Evolutionary conservation across 768 basidiomycete species (phyloP).

Genomic region (Rhodocollybia butyracea): DNA sequence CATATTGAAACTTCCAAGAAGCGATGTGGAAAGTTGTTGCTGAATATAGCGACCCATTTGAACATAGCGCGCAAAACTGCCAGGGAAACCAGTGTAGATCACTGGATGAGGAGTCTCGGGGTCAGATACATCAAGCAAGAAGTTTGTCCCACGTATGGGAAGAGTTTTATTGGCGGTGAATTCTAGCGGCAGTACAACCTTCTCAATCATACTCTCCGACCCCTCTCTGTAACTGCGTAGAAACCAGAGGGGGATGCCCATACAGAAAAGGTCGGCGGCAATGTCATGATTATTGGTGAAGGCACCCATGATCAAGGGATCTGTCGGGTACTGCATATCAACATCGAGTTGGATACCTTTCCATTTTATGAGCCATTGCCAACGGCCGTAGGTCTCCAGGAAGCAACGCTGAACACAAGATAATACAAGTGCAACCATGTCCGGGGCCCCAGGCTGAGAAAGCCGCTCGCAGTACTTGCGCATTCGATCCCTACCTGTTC

Average conservation of each 20-base stretch:
- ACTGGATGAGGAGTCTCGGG: neutral
- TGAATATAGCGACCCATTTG: neutral
- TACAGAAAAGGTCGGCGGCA: neutral
- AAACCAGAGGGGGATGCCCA: slow-evolving; percentile 5
- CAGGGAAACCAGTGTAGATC: neutral
- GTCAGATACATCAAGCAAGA: neutral
- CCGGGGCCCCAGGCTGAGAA: neutral
- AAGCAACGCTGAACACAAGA: neutral
- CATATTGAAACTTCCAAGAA: neutral
- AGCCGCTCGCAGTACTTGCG: neutral
- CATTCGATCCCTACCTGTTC: neutral
- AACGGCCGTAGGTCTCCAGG: neutral
- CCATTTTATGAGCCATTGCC: neutral
- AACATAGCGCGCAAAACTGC: neutral
- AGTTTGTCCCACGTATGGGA: neutral
- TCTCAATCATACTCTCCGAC: neutral
- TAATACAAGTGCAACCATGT: neutral
- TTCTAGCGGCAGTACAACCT: neutral
- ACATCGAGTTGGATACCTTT: neutral
- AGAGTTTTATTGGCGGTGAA: neutral
- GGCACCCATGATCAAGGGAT: neutral
- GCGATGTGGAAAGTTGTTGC: neutral
- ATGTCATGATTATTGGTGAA: slow-evolving; percentile 5
- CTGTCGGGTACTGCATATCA: neutral
- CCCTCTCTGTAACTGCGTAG: neutral